These are phyloP conservation scores for Ophiostoma ips DNA, from an alignment of 2,329 filamentous ascomycete species.

Conservation along the genomic window DNA sequence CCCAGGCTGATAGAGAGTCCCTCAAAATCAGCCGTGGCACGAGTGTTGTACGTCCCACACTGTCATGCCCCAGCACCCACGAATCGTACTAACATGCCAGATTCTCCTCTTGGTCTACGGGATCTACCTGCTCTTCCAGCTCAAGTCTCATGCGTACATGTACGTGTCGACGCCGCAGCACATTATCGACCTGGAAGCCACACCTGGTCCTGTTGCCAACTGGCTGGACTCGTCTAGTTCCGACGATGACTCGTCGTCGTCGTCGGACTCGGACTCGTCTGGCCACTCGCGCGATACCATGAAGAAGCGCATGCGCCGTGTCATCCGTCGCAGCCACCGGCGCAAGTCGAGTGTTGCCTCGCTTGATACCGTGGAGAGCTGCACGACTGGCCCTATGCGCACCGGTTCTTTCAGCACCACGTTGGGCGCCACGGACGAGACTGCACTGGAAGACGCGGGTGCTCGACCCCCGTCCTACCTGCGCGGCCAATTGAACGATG, in stretches of 20 bases:
- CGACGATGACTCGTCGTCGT: slow-evolving; percentile 22
- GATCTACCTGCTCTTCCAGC: slow-evolving; percentile 76
- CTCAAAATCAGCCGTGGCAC: slow-evolving; percentile 81
- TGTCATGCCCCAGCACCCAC: not conserved
- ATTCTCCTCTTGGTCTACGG: slow-evolving; percentile 69
- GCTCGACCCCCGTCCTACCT: slow-evolving; percentile 23
- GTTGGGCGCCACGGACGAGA: slow-evolving; percentile 23
- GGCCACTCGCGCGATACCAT: slow-evolving; percentile 34
- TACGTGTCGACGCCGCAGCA: slow-evolving; percentile 87
- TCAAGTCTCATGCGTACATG: slow-evolving; percentile 84
- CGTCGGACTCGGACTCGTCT: slow-evolving; percentile 45
- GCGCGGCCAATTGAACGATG: slow-evolving; percentile 24
- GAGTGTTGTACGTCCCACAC: slow-evolving; percentile 52
- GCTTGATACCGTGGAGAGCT: slow-evolving; percentile 36
- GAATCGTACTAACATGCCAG: slow-evolving; percentile 21
- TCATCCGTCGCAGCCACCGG: slow-evolving; percentile 27
- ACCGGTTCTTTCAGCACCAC: slow-evolving; percentile 29
- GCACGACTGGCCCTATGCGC: slow-evolving; percentile 18
- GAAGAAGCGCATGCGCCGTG: slow-evolving; percentile 50
- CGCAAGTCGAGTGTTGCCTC: slow-evolving; percentile 48
- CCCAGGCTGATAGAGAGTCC: slow-evolving; percentile 52
- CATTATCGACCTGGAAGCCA: slow-evolving; percentile 81
- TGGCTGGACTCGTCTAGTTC: slow-evolving; percentile 57
- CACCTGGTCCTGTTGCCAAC: slow-evolving; percentile 69
- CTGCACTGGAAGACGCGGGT: slow-evolving; percentile 21